Base-by-base conservation (phyloP, 2,329 filamentous ascomycete genomes). In the Chaetomiaceae sp. region DNA sequence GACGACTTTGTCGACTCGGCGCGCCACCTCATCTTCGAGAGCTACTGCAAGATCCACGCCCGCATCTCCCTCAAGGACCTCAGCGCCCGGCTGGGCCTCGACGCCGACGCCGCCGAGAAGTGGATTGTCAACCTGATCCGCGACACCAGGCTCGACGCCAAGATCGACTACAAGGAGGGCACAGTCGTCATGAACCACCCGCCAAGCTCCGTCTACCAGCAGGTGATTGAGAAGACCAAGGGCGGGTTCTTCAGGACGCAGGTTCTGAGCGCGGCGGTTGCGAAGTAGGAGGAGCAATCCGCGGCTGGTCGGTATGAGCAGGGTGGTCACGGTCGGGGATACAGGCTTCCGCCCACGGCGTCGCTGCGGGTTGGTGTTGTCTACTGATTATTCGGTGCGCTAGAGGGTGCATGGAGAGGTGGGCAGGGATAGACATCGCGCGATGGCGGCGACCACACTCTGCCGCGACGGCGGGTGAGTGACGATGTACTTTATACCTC, bases 81-180 rank as follows among this genome's bases (percentile, higher is more conserved):
- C 55, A 96, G 91, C 61, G 87, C 85, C 60, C 89, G 94, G 70
- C 84, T 99, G 56, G 94, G 92, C 61, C 81, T 99, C 61, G 90
- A 88, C 69, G 86, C 91, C 66, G 90, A 95, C 68, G 94, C 97
- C 68, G 94, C 94, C 66, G 94, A 99, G 84, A 99, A 99, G 80
- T 99, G 94, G 94, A 99, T 99, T 68, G 94, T 99, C 65, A 99
- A 99, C 79, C 82, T 99, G 61, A 99, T 99, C 75, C 87, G 94
- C 60, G 94, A 99, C 75, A 99, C 94, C 22, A 84, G 91, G 59
- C 88, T 99, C 59, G 94, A 99, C 69, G 94, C 94, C 67, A 99
- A 99, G 84, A 97, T 97, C 70, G 94, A 99, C 76, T 96, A 95
- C 78, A 90, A 97, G 79, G 89, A 95, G 75, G 94, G 94, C 68